Conservation (phyloP, 306 rosid genomes). For the Lagenaria siceraria region DNA sequence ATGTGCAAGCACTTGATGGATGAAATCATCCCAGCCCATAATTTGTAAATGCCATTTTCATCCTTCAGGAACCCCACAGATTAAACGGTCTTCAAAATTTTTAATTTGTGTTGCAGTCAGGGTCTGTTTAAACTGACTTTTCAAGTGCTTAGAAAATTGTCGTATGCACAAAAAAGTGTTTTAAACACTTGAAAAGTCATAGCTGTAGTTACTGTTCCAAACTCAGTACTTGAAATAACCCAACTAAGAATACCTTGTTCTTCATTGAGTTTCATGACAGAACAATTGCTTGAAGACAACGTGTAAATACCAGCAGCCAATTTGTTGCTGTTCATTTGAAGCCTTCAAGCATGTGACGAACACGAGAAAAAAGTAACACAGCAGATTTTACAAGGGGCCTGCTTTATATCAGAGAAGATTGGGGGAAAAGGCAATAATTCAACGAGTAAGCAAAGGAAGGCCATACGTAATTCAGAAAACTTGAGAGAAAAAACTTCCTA, state of each 20-base stretch:
- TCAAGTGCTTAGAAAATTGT: too few relatives aligned
- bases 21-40: background rate
- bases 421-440: background rate
- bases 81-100: background rate
- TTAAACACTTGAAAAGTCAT: too few relatives aligned
- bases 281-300: background rate
- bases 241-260: background rate
- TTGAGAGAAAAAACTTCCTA: too few relatives aligned
- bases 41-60: background rate
- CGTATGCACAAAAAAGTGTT: background rate
- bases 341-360: background rate
- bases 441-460: too few relatives aligned
- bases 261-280: background rate
- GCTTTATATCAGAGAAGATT: background rate
- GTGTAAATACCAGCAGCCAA: background rate
- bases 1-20: too few relatives aligned
- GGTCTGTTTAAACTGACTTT: background rate
- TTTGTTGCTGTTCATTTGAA: background rate
- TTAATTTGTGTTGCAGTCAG: background rate
- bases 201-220: background rate
- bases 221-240: background rate
- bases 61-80: background rate
- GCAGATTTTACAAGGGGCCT: background rate
- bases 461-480: too few relatives aligned
- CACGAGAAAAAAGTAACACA: background rate